Conservation (phyloP, 352 stramenopile species). For the Sclerospora graminicola region DNA sequence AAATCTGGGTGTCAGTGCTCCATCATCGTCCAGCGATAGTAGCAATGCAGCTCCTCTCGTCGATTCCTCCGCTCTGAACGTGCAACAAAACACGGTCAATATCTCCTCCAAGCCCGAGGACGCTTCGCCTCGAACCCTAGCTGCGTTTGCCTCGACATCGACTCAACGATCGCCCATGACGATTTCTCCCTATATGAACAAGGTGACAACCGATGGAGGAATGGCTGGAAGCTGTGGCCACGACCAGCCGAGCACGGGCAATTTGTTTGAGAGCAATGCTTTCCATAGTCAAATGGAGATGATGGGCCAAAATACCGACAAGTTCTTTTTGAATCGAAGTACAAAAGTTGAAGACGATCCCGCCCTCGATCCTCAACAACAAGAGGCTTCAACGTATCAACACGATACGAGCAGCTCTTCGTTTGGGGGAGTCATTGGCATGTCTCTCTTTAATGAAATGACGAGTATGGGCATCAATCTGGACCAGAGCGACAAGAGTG, state of each 20-base stretch:
- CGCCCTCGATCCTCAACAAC: slow-evolving; percentile 13
- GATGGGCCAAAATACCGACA: slow-evolving; percentile 21
- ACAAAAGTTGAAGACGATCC: slow-evolving; percentile 22
- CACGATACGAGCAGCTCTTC: slow-evolving; percentile 6
- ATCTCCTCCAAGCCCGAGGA: slow-evolving; percentile 26
- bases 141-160: slow-evolving; percentile 20
- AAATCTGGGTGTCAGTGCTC: too few species aligned
- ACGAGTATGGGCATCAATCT: slow-evolving; percentile 66
- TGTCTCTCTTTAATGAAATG: slow-evolving; percentile 60
- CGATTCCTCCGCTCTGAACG: slow-evolving; percentile 16
- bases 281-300: slow-evolving; percentile 69
- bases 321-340: slow-evolving; percentile 29
- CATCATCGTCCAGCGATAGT: too few species aligned
- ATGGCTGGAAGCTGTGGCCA: slow-evolving; percentile 4
- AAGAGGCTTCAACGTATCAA: slow-evolving; percentile 14
- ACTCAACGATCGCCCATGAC: slow-evolving; percentile 41
- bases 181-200: slow-evolving; percentile 71
- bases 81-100: slow-evolving; percentile 30
- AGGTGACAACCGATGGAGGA: slow-evolving; percentile 27
- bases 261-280: slow-evolving; percentile 62
- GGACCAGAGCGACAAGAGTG: slow-evolving; percentile 43
- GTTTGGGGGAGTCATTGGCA: slow-evolving; percentile 27
- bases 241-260: slow-evolving; percentile 23
- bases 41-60: slow-evolving; percentile 7
- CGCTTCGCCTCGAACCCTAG: slow-evolving; percentile 28